Evolutionary conservation across 352 stramenopile species (phyloP).

Genomic region (Globisporangium mamillatum): DNA sequence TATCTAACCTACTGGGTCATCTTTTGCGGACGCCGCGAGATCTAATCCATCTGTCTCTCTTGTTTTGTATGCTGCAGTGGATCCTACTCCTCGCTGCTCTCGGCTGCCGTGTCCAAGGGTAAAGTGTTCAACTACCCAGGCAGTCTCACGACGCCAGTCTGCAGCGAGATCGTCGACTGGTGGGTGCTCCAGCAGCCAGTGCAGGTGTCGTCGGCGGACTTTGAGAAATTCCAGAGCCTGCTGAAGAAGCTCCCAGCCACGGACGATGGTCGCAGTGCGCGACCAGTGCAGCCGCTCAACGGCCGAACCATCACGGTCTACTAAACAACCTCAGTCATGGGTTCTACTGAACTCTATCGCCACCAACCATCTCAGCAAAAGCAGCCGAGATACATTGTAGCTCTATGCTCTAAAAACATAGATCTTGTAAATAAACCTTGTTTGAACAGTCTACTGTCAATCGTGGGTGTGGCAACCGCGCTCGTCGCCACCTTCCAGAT

Average conservation of each 20-base stretch:
- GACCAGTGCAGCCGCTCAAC: slow-evolving; percentile 23
- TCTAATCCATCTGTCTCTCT: background rate
- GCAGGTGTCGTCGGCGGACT: slow-evolving; percentile 16
- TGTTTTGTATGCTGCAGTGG: background rate
- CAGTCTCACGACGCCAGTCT: slow-evolving; percentile 30
- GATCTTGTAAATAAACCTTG: too few relatives aligned
- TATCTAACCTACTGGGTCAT: background rate
- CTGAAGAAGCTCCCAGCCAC: slow-evolving; percentile 20
- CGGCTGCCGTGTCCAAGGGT: background rate
- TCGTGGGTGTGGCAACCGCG: too few relatives aligned
- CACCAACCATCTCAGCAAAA: too few relatives aligned
- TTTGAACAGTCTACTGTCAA: too few relatives aligned
- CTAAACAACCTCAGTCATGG: background rate
- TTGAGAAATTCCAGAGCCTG: slow-evolving; percentile 17
- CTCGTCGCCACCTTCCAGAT: too few relatives aligned
- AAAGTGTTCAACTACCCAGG: slow-evolving; percentile 24
- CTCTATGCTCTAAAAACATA: too few relatives aligned
- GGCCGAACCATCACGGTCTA: slow-evolving; percentile 18
- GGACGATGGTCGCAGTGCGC: slow-evolving; percentile 17
- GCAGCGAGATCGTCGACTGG: slow-evolving; percentile 31
- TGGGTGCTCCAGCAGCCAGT: slow-evolving; percentile 23
- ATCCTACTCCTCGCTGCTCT: slow-evolving; percentile 11
- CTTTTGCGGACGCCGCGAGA: background rate
- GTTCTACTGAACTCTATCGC: too few relatives aligned
- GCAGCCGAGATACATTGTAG: too few relatives aligned